Evolutionary conservation across 1,284 basidiomycete genomes (phyloP), one percentile per base, ranked within the genome.

Genomic region (Melampsora americana): DNA sequence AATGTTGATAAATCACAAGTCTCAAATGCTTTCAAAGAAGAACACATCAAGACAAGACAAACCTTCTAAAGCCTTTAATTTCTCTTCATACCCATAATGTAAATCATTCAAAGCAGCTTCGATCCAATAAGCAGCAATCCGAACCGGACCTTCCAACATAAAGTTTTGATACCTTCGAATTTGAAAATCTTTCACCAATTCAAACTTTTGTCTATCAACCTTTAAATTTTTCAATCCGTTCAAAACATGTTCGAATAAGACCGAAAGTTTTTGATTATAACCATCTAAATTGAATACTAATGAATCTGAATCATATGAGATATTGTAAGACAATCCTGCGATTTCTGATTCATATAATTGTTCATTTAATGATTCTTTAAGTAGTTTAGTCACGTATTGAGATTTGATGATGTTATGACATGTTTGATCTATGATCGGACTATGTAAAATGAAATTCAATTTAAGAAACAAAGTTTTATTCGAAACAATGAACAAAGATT

Each of bases 301-400:
- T 1, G 91, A 90, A 39, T 90, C 89, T 7, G 86, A 86, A 78
- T 89, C 87, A 39, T 87, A 86, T 46, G 87, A 85, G 79, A 96
- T 87, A 79, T 85, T 86, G 84, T 96, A 99, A 16, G 86, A 85
- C 65, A 99, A 86, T 18, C 94, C 94, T 39, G 95, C 96, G 23
- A 99, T 87, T 69, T 92, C 90, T 9, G 96, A 96, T 80, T 95
- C 91, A 82, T 99, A 99, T 0, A 92, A 87, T 81, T 91, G 94
- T 83, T 99, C 95, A 12, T 89, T 90, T 69, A 97, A 87, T 0
- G 90, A 88, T 81, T 99, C 96, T 53, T 88, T 89, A 79, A 98
- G 90, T 39, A 99, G 86, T 80, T 95, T 91, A 64, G 89, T 86
- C 81, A 90, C 92, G n/a, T 99, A 85, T 70, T 92, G 81, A 20